Percentiles rank a stretch among this genome's conserved stretches.
These are phyloP conservation scores for Aegilops tauschii DNA, from an alignment of 176 grass and related monocot species.

Conservation along the genomic window DNA sequence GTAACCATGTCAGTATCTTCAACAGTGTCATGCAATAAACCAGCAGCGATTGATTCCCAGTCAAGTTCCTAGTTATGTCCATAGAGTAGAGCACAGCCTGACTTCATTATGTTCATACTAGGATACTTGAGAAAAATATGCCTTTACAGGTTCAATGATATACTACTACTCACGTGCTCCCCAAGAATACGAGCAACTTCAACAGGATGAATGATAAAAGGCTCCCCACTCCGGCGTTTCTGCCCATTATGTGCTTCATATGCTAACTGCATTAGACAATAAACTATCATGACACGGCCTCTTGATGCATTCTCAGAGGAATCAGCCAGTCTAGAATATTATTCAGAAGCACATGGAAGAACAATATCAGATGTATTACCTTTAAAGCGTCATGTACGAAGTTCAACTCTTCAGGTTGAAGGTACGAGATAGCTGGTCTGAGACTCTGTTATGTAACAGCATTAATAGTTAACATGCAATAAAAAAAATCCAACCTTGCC, in stretches of 20 bases:
- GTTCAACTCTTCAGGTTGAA: conserved; percentile 78
- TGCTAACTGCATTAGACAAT: conserved; percentile 67
- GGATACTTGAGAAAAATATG: conserved; percentile 27
- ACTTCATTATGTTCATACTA: conserved; percentile 29
- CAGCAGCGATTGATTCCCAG: conserved; percentile 96
- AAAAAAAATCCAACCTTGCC: conserved; percentile 23
- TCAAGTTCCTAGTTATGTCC: conserved; percentile 83
- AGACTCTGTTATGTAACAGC: conserved; percentile 61
- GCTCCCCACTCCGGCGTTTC: conserved; percentile 93
- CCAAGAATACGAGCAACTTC: conserved; percentile 96
- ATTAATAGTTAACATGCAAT: conserved; percentile 19
- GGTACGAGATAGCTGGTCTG: conserved; percentile 83
- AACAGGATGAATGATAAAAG: conserved; percentile 99
- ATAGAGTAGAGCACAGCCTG: conserved; percentile 19
- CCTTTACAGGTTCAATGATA: background rate
- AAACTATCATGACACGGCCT: conserved; percentile 25
- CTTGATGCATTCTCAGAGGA: conserved; percentile 13
- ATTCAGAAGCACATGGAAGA: conserved; percentile 9
- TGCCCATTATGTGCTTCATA: conserved; percentile 95
- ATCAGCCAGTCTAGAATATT: background rate
- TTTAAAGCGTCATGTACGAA: conserved; percentile 83
- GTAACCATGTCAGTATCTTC: conserved; percentile 96
- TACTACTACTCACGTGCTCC: conserved; percentile 75
- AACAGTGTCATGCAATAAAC: conserved; percentile 98
- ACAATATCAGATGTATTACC: conserved; percentile 47